These are phyloP conservation scores for Ophryocystis elektroscirrha DNA, from an alignment of 169 alveolate species.

Conservation along the genomic window DNA sequence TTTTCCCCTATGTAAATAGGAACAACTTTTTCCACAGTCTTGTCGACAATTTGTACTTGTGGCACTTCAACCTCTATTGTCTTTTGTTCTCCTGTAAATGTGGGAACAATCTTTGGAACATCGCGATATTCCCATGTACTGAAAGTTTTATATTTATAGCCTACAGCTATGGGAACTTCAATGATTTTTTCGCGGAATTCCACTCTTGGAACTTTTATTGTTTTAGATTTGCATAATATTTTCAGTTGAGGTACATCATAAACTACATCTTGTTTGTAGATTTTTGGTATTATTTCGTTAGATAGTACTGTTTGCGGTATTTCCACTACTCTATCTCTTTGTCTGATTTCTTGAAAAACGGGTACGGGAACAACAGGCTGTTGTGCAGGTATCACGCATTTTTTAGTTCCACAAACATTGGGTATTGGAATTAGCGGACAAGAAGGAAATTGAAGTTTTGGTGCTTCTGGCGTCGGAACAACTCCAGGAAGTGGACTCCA, in stretches of 20 bases:
- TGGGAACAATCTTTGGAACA: slow-evolving; percentile 19
- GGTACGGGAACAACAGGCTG: slow-evolving; percentile 21
- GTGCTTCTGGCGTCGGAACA: too few species aligned
- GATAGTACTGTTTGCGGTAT: slow-evolving; percentile 17
- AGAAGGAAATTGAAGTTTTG: too few species aligned
- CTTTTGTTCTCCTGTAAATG: slow-evolving; percentile 16
- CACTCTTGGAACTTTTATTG: slow-evolving; percentile 17
- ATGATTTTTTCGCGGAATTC: slow-evolving; percentile 13
- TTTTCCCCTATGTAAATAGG: slow-evolving; percentile 19
- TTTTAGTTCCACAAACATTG: too few species aligned
- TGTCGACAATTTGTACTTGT: slow-evolving; percentile 20
- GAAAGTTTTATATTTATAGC: slow-evolving; percentile 14
- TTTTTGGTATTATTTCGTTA: slow-evolving; percentile 17
- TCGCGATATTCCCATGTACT: slow-evolving; percentile 23
- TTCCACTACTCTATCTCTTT: slow-evolving; percentile 17
- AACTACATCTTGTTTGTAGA: slow-evolving; percentile 18
- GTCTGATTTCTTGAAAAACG: slow-evolving; percentile 15
- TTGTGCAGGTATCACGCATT: neutral
- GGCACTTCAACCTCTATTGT: slow-evolving; percentile 18
- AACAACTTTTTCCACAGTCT: slow-evolving; percentile 17
- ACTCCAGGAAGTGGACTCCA: too few species aligned
- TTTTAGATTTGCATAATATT: slow-evolving; percentile 12
- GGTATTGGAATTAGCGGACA: too few species aligned
- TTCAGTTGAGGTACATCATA: slow-evolving; percentile 21
- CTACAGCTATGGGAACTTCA: slow-evolving; percentile 17